Base-by-base conservation (phyloP, 169 alveolate species). In the Cryptosporidium parvum region DNA sequence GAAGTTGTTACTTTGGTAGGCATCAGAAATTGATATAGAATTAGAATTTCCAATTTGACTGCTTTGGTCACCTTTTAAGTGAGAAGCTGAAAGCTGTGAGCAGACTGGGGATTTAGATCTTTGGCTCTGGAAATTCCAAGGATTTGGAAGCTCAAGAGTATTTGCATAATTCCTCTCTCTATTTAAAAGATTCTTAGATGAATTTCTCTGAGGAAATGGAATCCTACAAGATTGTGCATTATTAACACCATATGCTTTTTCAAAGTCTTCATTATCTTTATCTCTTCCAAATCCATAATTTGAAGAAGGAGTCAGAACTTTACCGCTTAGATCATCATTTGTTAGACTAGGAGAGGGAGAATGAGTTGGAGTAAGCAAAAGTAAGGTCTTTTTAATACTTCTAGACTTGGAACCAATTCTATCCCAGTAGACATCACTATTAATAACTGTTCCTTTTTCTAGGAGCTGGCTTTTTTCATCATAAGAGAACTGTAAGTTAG, bases 371-470 rank as follows among this genome's bases (percentile, higher is more conserved):
- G 89, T 80, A 5, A 80, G 75, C 59, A 80, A 29, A 1, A 80
- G 67, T 7, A 80, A 52, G 35, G 89, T 59, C 35, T 65, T 80
- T 44, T 80, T 80, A 9, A 80, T 80, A 37, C 89, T 80, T 42
- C 89, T 58, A 23, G 89, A 80, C 62, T 80, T 80, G 9, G 89
- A 80, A 7, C 89, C 89, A 42, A 80, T 80, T 65, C 89, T 80
- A 14, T 80, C 89, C 89, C 89, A 80, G 37, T 59, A 59, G 2
- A 44, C n/a, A 21, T 80, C 89, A 5, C 65, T 42, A 42, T 48
- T 48, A 26, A 65, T 65, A 1, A 53, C 44, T 7, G 67, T 51
- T 23, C 65, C 75, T 12, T 53, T 65, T 59, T 45, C 59, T n/a
- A 61, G 3, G 6, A 31, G 33, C 2, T 80, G 56, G 23, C 2